Percentiles rank a stretch among this genome's conserved stretches.
Evolutionary conservation across 495 filamentous ascomycete genomes (phyloP).

Genomic region (Xylaria palmicola): DNA sequence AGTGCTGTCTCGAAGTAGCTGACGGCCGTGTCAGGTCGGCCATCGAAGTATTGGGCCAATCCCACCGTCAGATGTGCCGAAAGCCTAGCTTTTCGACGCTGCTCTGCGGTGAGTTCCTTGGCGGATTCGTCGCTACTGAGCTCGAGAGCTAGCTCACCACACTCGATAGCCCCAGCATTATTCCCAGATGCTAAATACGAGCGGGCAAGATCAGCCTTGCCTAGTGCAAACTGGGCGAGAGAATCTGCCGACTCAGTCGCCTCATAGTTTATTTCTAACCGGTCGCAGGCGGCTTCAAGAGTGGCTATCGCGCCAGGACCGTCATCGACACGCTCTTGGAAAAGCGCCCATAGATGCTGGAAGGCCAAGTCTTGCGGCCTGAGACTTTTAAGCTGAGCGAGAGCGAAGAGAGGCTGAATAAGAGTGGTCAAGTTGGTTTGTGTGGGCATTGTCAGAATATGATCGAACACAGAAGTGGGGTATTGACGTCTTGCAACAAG

Average conservation of each 20-base stretch:
- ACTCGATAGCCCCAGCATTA: conserved; percentile 66
- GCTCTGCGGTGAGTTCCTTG: conserved; percentile 49
- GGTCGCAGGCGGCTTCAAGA: conserved; percentile 63
- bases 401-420: conserved; percentile 76
- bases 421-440: conserved; percentile 59
- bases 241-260: conserved; percentile 69
- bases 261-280: conserved; percentile 80
- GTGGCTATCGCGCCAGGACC: conserved; percentile 60
- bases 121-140: conserved; percentile 63
- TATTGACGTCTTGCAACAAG: conserved; percentile 73
- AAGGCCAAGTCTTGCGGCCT: conserved; percentile 64
- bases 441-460: conserved; percentile 56
- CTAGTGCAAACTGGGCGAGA: conserved; percentile 73
- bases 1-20: conserved; percentile 79
- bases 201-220: conserved; percentile 85
- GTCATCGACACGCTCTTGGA: conserved; percentile 76
- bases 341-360: conserved; percentile 74
- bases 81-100: conserved; percentile 64
- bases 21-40: conserved; percentile 63
- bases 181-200: conserved; percentile 65
- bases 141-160: conserved; percentile 68
- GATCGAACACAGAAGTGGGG: conserved; percentile 73
- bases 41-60: conserved; percentile 69
- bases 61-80: conserved; percentile 87
- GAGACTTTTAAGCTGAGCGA: conserved; percentile 74